Conservation (phyloP, 2,329 filamentous ascomycete species). For the Teratosphaeria viscida region DNA sequence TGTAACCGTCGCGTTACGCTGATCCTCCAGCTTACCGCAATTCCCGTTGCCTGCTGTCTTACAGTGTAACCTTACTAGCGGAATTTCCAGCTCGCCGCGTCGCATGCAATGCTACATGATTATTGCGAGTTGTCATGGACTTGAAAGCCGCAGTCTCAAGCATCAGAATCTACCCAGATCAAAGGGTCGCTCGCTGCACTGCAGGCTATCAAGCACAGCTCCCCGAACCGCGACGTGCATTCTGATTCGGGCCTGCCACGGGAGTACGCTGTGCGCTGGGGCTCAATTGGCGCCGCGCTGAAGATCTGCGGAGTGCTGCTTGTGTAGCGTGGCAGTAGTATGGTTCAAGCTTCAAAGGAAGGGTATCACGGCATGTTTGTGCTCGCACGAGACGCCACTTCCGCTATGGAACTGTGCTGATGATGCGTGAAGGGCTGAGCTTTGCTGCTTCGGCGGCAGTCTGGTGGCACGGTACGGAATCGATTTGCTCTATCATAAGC, state of each 20-base stretch:
- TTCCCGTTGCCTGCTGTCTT: not conserved
- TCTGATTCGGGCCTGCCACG: not conserved
- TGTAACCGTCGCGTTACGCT: not conserved
- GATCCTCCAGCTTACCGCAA: not conserved
- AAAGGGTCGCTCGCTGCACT: not conserved
- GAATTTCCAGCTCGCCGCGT: not conserved
- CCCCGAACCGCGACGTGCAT: not conserved
- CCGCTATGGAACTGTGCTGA: not conserved
- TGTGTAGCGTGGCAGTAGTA: not conserved
- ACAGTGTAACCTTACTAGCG: not conserved
- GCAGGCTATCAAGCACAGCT: not conserved
- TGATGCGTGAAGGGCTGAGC: too few species aligned
- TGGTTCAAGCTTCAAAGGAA: not conserved
- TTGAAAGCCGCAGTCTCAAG: not conserved
- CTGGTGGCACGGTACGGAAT: too few species aligned
- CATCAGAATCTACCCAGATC: not conserved
- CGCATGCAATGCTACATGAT: not conserved
- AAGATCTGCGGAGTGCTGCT: not conserved
- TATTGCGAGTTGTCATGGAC: not conserved
- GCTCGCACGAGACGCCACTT: not conserved
- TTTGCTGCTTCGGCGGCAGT: too few species aligned
- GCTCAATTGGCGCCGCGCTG: not conserved
- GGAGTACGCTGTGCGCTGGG: not conserved
- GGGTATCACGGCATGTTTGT: not conserved
- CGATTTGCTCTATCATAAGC: too few species aligned